Percentiles rank a stretch among this genome's conserved stretches.
Conservation (phyloP, 768 basidiomycete species). For the Sporobolomyces roseus region DNA sequence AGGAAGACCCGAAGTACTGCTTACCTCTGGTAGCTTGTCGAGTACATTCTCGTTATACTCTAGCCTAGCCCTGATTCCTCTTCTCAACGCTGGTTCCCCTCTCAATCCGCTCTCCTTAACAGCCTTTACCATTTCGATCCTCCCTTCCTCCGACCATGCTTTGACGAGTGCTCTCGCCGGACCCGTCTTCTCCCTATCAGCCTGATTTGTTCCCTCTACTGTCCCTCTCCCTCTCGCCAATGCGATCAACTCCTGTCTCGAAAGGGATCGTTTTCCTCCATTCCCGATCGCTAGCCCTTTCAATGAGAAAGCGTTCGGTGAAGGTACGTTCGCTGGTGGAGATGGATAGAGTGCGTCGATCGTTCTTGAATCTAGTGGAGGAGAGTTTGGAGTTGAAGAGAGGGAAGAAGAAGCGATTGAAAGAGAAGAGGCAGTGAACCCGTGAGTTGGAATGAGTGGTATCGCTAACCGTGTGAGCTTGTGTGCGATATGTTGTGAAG, state of each 20-base stretch:
- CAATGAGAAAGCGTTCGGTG: not conserved
- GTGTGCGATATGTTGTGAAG: not conserved
- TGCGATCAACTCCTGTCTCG: slow-evolving; percentile 22
- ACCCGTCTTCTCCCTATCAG: slow-evolving; percentile 20
- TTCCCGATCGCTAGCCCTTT: slow-evolving; percentile 27
- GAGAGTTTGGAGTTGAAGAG: slow-evolving; percentile 5
- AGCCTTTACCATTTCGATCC: slow-evolving; percentile 10
- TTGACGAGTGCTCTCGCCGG: slow-evolving; percentile 33
- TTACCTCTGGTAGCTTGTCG: slow-evolving; percentile 19
- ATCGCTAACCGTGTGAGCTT: slow-evolving; percentile 27
- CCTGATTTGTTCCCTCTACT: not conserved
- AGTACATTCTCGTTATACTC: slow-evolving; percentile 21
- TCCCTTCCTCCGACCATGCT: slow-evolving; percentile 28
- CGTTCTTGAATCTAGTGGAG: slow-evolving; percentile 13
- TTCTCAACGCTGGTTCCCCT: slow-evolving; percentile 10
- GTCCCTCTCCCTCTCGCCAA: slow-evolving; percentile 19
- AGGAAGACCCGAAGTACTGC: not conserved
- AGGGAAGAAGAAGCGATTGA: slow-evolving; percentile 18
- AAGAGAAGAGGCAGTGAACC: slow-evolving; percentile 11
- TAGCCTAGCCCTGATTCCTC: slow-evolving; percentile 20
- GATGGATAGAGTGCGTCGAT: slow-evolving; percentile 36
- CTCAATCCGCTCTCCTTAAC: not conserved
- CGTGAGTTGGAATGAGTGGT: slow-evolving; percentile 24
- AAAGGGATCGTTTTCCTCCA: slow-evolving; percentile 13
- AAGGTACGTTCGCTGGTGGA: not conserved